Conservation (phyloP, 164 flowering plant genomes). For the Vitis cinerea region DNA sequence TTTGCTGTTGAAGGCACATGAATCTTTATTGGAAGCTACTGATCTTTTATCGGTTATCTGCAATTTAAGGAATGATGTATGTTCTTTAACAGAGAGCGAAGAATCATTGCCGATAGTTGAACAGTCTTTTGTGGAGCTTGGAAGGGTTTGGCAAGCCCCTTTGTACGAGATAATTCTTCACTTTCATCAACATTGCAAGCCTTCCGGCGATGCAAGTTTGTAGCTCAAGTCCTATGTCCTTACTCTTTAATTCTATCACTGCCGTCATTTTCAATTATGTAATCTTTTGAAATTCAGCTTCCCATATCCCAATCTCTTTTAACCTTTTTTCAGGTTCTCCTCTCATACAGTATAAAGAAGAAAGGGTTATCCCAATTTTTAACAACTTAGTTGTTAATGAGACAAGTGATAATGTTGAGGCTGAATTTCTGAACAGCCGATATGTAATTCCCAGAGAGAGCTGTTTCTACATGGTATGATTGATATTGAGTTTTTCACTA, state of each 20-base stretch:
- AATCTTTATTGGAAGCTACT: slow-evolving; percentile 42
- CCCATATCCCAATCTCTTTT: neutral
- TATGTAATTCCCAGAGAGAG: slow-evolving; percentile 73
- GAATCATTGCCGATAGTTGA: slow-evolving; percentile 2
- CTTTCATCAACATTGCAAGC: slow-evolving; percentile 10
- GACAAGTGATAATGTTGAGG: slow-evolving; percentile 59
- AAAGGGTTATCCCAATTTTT: slow-evolving; percentile 47
- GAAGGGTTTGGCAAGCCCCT: slow-evolving; percentile 83
- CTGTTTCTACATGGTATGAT: slow-evolving; percentile 81
- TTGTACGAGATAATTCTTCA: slow-evolving; percentile 63
- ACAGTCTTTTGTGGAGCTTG: slow-evolving; percentile 62
- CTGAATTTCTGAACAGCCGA: slow-evolving; percentile 46
- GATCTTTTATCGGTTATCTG: slow-evolving; percentile 42
- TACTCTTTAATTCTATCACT: neutral
- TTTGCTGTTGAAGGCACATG: slow-evolving; percentile 61
- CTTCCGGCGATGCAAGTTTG: slow-evolving; percentile 40
- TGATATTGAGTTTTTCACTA: neutral
- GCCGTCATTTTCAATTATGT: neutral
- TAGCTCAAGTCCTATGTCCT: neutral
- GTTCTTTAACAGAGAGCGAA: slow-evolving; percentile 12
- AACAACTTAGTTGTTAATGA: slow-evolving; percentile 64
- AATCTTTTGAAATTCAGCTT: neutral
- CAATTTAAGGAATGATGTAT: slow-evolving; percentile 33
- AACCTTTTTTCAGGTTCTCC: slow-evolving; percentile 29
- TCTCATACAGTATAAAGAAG: slow-evolving; percentile 16